Base-by-base conservation (phyloP, 768 basidiomycete genomes). In the Lactarius trivialis region DNA sequence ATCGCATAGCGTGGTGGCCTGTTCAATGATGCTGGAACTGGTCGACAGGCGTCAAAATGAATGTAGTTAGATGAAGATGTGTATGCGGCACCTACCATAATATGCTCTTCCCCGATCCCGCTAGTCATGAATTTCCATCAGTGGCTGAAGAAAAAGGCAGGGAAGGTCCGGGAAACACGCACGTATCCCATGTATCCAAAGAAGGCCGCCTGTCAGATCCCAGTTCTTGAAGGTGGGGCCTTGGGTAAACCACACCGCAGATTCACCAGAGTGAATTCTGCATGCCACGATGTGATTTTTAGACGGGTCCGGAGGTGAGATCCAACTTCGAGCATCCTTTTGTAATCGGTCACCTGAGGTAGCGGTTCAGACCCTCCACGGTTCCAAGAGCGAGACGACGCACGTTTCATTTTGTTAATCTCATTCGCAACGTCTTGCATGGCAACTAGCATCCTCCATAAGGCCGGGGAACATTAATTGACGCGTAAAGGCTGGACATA, bases 241-340 rank as follows among this genome's bases (percentile, higher is more conserved):
- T 5, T 14, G 36, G 15, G 34, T 51, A 15, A 43, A 52, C 58
- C 58, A 60, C 1, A 17, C 8, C 1, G 50, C 36, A 6, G 51
- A 53, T 21, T 36, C 28, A 17, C 28, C 1, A 32, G n/a, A 24
- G 8, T 45, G 58, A 30, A 12, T 24, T 12, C 26, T 32, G 26
- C 28, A 30, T 8, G 41, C 21, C 15, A 52, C 8, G 12, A 53
- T n/a, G 14, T 60, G 58, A 6, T 60, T 60, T 26, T 8, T 60
- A 14, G 58, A 60, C 17, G 51, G 49, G n/a, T 60, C 58, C 0
- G 58, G 58, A 21, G 58, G 58, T 9, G 51, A 60, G 11, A 60
- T 36, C 58, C 58, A 60, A 9, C 14, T n/a, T 39, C 37, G 17
- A 14, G 52, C 26, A 3, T 43, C 21, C 49, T 41, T 30, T 28